These are phyloP conservation scores for Sphaerulina musiva DNA, from an alignment of 2,329 filamentous ascomycete genomes.

Conservation along the genomic window DNA sequence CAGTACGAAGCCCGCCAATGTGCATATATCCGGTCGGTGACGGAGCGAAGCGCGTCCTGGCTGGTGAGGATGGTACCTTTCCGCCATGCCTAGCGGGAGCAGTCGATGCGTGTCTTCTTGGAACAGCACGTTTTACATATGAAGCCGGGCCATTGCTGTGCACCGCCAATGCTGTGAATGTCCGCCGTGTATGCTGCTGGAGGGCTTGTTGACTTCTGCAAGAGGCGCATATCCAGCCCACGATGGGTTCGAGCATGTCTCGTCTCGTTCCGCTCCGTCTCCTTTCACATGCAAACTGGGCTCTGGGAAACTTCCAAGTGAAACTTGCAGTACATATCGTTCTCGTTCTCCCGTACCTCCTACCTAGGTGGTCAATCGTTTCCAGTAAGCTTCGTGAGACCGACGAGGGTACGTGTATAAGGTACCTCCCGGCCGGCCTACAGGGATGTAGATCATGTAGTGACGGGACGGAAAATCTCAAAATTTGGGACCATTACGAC, in stretches of 20 bases:
- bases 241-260: background rate
- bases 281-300: no score
- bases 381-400: no score
- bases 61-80: slow-evolving; percentile 51
- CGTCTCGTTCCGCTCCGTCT: no score
- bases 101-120: slow-evolving; percentile 10
- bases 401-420: no score
- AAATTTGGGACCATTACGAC: no score
- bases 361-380: no score
- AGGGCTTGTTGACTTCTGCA: slow-evolving; percentile 14
- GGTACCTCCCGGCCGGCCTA: no score
- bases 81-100: slow-evolving; percentile 7
- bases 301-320: no score
- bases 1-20: slow-evolving; percentile 83
- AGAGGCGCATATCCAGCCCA: slow-evolving; percentile 22
- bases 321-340: no score
- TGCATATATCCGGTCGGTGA: slow-evolving; percentile 93
- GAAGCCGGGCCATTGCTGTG: background rate
- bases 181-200: background rate
- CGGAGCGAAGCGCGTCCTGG: slow-evolving; percentile 82
- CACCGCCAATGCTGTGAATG: slow-evolving; percentile 2
- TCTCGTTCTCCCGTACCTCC: no score
- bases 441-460: no score
- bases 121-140: background rate
- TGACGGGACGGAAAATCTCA: no score